These are phyloP conservation scores for Picea sitchensis DNA, from an alignment of 75 land plant species.

Conservation along the genomic window DNA sequence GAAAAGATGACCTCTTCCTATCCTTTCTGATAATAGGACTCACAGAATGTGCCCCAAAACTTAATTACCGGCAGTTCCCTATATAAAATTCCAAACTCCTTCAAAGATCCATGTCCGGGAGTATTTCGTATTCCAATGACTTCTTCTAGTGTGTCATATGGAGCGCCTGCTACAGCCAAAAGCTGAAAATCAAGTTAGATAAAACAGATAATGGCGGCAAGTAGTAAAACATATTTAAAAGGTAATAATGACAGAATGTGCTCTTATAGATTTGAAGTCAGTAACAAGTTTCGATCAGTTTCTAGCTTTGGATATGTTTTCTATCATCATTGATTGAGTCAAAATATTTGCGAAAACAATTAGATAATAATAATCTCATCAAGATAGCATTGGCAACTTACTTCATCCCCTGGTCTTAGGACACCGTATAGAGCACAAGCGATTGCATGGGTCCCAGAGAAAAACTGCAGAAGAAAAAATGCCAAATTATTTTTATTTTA, in stretches of 20 bases:
- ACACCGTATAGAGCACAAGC: conserved; percentile 89
- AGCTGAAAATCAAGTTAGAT: conserved; percentile 50
- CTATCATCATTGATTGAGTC: conserved; percentile 9
- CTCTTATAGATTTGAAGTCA: neutral
- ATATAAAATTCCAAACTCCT: conserved; percentile 80
- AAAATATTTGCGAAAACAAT: neutral
- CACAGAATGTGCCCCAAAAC: neutral
- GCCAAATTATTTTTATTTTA: neutral
- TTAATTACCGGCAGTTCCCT: conserved; percentile 77
- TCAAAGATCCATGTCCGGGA: conserved; percentile 70
- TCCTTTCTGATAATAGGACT: neutral
- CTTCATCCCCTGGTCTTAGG: conserved; percentile 95
- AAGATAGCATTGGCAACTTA: conserved; percentile 12
- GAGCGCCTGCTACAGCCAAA: conserved; percentile 90
- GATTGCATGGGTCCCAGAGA: conserved; percentile 98
- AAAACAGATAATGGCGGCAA: neutral
- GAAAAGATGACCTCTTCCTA: neutral
- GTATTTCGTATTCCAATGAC: conserved; percentile 90
- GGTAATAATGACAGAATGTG: neutral
- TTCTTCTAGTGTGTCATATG: conserved; percentile 96
- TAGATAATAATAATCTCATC: neutral
- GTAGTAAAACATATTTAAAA: neutral
- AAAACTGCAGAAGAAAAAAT: conserved; percentile 53
- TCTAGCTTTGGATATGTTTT: neutral
- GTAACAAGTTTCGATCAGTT: neutral